Base-by-base conservation (phyloP, 306 rosid genomes). In the Sindora glabra region DNA sequence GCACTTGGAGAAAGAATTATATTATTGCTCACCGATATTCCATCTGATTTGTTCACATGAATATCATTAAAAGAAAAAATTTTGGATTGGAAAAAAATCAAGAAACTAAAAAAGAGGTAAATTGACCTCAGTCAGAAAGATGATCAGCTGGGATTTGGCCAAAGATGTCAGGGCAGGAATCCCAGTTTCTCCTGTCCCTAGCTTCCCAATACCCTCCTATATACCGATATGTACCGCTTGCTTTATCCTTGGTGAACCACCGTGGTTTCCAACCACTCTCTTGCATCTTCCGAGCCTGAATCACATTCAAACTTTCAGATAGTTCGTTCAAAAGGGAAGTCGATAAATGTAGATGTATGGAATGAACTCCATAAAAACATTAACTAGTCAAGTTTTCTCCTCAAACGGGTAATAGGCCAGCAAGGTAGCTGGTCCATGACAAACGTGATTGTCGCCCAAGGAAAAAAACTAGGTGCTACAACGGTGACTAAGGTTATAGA, bases 271-370 rank as follows among this genome's bases (percentile, higher is more conserved):
- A 94, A 37, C 99, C 99, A 15, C 89, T 74, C 69, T 94, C 97
- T 80, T 94, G 99, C 99, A 94, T 89, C 76, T 78, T 84, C 66
- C 97, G 81, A 24, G 99, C 96, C 99, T 94, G 78, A 62, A 76
- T 27, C 24, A 18, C 48, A 37, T 68, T 71, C 48, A 36, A 55
- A 70, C 55, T 70, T n/a, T n/a, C n/a, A n/a, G n/a, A n/a, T n/a
- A n/a, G n/a, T n/a, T n/a, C n/a, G n/a, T n/a, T n/a, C n/a, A n/a
- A n/a, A n/a, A n/a, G n/a, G n/a, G n/a, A n/a, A n/a, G n/a, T n/a
- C n/a, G n/a, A n/a, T n/a, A n/a, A n/a, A n/a, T n/a, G n/a, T n/a
- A n/a, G n/a, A n/a, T n/a, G n/a, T n/a, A n/a, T n/a, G n/a, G n/a
- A n/a, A n/a, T n/a, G n/a, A n/a, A n/a, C n/a, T n/a, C n/a, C n/a